These are phyloP conservation scores for Cyclospora cayetanensis DNA, from an alignment of 169 alveolate genomes.

Conservation along the genomic window DNA sequence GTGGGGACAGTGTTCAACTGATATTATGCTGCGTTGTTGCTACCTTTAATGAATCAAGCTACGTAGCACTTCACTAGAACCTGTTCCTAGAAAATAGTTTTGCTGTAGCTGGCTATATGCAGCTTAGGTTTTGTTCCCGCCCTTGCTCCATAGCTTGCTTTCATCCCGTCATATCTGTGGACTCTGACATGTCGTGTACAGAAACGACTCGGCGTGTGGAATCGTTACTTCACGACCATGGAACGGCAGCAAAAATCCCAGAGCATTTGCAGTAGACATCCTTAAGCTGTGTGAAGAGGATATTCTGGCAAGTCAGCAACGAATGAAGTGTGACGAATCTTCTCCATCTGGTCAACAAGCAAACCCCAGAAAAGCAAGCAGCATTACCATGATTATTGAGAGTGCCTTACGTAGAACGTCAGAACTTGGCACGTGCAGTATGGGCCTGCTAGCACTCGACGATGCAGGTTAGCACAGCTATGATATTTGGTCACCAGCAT, in stretches of 20 bases:
- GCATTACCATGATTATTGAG: background rate
- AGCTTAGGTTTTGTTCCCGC: too few species aligned
- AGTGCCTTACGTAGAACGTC: background rate
- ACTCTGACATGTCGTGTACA: background rate
- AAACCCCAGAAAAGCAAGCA: background rate
- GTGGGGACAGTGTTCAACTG: too few species aligned
- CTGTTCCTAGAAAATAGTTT: background rate
- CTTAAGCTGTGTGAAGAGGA: background rate
- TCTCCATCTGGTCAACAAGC: background rate
- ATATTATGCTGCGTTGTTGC: too few species aligned
- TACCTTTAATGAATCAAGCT: background rate
- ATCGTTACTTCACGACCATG: slow-evolving; percentile 35
- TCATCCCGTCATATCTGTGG: background rate
- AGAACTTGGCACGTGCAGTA: slow-evolving; percentile 38
- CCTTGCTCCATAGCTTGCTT: too few species aligned
- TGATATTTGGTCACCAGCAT: too few species aligned
- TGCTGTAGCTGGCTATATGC: background rate
- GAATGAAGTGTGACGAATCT: background rate
- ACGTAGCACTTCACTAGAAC: background rate
- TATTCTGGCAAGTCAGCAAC: background rate
- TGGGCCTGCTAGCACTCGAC: slow-evolving; percentile 25
- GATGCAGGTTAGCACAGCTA: slow-evolving; percentile 20
- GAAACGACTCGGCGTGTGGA: slow-evolving; percentile 6
- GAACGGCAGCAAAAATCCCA: background rate
- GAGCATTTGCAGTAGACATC: slow-evolving; percentile 16